phyloP scores from a whole-genome alignment of 306 rosid genomes.

The Myrica gale region DNA sequence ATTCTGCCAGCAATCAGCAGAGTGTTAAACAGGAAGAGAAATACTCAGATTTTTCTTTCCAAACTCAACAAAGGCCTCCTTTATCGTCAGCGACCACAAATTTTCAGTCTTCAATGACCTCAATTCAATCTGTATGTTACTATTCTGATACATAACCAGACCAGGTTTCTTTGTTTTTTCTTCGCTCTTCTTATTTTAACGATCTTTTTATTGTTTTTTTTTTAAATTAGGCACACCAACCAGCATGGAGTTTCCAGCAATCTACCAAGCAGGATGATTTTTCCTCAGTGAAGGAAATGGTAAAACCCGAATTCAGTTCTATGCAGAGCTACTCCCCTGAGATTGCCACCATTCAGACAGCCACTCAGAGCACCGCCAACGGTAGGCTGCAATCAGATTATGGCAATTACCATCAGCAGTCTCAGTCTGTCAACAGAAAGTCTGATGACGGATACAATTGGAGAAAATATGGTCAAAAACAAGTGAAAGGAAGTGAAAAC shows the following conservation, averaged over 20 bases:
- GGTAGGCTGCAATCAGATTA: conserved; percentile 45
- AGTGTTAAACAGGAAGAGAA: conserved; percentile 58
- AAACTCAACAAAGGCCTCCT: conserved; percentile 50
- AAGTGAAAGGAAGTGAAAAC: conserved; percentile 96
- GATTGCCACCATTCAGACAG: conserved; percentile 41
- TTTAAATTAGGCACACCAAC: conserved; percentile 27
- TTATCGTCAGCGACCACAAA: conserved; percentile 42
- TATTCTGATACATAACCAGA: neutral
- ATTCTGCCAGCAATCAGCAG: conserved; percentile 40
- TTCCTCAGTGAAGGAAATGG: conserved; percentile 40
- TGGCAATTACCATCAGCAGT: conserved; percentile 37
- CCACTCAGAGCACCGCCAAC: conserved; percentile 24
- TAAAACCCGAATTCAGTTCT: conserved; percentile 52
- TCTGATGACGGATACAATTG: conserved; percentile 96
- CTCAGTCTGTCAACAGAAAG: conserved; percentile 54
- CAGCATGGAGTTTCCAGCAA: conserved; percentile 61
- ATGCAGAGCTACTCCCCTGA: conserved; percentile 49
- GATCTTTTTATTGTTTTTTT: conserved; percentile 7
- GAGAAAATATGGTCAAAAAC: conserved; percentile 98
- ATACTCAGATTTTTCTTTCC: conserved; percentile 62
- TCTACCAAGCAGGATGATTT: conserved; percentile 44
- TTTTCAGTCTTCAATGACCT: conserved; percentile 48
- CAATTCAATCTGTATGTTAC: conserved; percentile 45
- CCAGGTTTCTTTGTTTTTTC: neutral
- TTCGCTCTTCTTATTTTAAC: too few relatives aligned